Evolutionary conservation across 208 protist species (phyloP).

Genomic region (Crithidia sp.): DNA sequence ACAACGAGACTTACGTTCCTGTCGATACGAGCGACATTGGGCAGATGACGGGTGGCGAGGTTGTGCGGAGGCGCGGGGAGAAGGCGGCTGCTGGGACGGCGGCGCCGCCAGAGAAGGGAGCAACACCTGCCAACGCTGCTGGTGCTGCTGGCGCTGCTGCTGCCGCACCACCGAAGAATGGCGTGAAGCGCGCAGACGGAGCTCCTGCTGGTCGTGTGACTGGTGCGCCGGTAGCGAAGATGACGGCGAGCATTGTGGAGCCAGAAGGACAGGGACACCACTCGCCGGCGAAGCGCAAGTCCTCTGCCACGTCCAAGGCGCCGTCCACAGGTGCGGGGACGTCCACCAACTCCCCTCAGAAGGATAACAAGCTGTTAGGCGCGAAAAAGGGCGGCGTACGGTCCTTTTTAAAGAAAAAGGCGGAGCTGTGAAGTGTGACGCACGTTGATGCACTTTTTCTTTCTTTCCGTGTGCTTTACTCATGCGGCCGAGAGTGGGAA

Average conservation of each 20-base stretch:
- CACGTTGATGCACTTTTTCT: background rate
- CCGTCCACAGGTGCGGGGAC: background rate
- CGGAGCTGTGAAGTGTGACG: too few species aligned
- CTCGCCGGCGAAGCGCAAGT: background rate
- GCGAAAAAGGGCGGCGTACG: background rate
- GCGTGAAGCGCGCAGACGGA: background rate
- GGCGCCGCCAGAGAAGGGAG: background rate
- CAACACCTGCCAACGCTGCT: background rate
- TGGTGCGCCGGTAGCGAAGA: background rate
- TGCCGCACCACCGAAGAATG: background rate
- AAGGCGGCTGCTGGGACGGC: conserved; percentile 13
- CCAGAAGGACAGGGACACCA: background rate
- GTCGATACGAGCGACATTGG: conserved; percentile 48
- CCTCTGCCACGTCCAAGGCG: background rate
- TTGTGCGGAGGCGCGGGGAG: conserved; percentile 46
- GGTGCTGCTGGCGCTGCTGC: background rate
- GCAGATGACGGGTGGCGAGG: conserved; percentile 58
- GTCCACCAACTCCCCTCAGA: background rate
- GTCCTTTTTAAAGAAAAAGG: background rate
- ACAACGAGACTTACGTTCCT: conserved; percentile 35
- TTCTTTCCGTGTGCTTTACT: too few species aligned
- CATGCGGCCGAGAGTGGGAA: too few species aligned
- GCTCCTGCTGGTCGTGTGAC: background rate
- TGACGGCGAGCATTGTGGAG: background rate
- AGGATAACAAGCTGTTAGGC: background rate